Evolutionary conservation across 345 rosid genomes (phyloP), one percentile per base, ranked within the genome.

Genomic region (Gossypium rotundifolium): DNA sequence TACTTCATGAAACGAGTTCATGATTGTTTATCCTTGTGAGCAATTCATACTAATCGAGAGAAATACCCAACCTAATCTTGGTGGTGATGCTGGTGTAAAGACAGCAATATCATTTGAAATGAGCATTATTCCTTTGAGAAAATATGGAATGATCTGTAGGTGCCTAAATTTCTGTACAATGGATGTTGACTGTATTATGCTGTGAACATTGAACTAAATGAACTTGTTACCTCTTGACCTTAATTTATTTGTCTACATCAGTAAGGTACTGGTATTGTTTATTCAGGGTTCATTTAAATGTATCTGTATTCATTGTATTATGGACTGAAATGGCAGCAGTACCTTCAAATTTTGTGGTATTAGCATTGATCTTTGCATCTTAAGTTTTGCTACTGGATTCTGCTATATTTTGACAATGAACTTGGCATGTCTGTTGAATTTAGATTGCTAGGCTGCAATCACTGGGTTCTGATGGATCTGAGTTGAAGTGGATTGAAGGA

Each of bases 401-500:
- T 42, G 63, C 16, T 42, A 1, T 66, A 1, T 63, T 72, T 53
- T 72, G 25, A 44, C 55, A 17, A 23, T 71, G 17, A 60, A 55
- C 53, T 25, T 48, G 9, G 1, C 18, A 1, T 33, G 59, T 48
- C 13, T 13, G 3, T 74, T 74, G 60, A 42, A 58, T 83, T 72
- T 83, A 94, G 98, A 88, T 93, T 82, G 90, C 92, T 20, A 79
- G 66, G 84, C 82, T 92, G 67, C 95, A 89, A 76, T 79, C 82
- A 57, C 78, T 86, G n/a, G 86, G 83, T 58, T 23, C 77, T n/a
- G 74, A 73, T 51, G 89, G 83, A 73, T 79, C 80, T 60, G 86
- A 78, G 74, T 74, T 84, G 65, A 82, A 83, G 49, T 95, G 99
- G 98, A 81, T 82, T 66, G 94, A 91, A 82, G 91, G 85, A 68